Percentiles rank a stretch among this genome's conserved stretches.
Evolutionary conservation across 2,329 filamentous ascomycete genomes (phyloP).

Genomic region (Amesomyces nigricolor): DNA sequence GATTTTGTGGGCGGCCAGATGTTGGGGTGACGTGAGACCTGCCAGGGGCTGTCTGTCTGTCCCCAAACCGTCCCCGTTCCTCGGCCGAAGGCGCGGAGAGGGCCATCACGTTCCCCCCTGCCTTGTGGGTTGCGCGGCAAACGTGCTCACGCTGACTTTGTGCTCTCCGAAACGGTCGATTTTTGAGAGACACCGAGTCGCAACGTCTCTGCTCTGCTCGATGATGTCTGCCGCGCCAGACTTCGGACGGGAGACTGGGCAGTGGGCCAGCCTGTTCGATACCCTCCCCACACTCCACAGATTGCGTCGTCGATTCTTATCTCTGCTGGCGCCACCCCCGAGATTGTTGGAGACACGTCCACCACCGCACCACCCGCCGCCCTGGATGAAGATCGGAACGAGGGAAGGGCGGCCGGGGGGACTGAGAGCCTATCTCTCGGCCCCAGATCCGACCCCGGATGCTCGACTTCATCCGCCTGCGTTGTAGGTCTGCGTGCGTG

Average conservation of each 20-base stretch:
- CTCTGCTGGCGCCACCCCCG: conserved; percentile 22
- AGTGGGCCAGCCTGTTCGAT: background rate
- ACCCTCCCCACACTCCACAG: conserved; percentile 20
- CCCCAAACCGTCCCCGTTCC: conserved; percentile 1
- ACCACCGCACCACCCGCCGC: background rate
- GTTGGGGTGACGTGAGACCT: background rate
- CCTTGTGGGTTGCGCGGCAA: background rate
- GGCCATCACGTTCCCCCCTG: background rate
- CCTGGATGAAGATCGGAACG: conserved; percentile 1
- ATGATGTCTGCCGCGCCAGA: background rate
- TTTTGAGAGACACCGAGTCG: background rate
- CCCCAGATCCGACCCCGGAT: background rate
- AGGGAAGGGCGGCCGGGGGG: background rate
- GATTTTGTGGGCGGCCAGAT: conserved; percentile 18
- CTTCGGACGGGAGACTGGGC: background rate
- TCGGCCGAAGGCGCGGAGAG: conserved; percentile 2
- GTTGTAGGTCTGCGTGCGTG: background rate
- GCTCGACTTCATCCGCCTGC: background rate
- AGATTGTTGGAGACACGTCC: conserved; percentile 19
- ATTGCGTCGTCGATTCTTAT: conserved; percentile 22
- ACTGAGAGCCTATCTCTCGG: conserved; percentile 1
- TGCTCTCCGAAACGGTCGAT: background rate
- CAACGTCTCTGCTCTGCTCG: background rate
- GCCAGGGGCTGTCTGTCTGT: conserved; percentile 8
- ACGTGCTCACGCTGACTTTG: background rate